Evolutionary conservation across 208 protist species (phyloP), one percentile per base, ranked within the genome.

Genomic region (Novymonas esmeraldas): DNA sequence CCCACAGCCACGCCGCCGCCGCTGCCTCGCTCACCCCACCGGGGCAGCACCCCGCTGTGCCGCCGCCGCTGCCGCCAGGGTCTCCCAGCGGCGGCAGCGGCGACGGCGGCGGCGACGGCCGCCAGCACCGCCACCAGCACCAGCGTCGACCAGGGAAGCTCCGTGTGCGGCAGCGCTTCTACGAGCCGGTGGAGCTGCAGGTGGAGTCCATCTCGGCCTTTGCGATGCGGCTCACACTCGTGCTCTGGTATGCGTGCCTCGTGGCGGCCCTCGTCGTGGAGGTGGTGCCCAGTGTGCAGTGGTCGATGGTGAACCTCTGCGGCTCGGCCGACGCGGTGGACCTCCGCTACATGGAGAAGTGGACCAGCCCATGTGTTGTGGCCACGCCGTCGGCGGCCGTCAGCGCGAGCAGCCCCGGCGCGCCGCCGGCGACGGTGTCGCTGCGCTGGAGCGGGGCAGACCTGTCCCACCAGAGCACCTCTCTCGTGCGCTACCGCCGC

Each of bases 121-220:
- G n/a, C n/a, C n/a, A 16, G 7, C 1, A 16, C 6, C 6, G 38
- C 14, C 22, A 5, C 29, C 34, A 41, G 14, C 26, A 34, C 29
- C 18, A 29, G 29, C 20, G 14, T 16, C 38, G 16, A 6, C 31
- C 18, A 3, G 46, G 48, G 14, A 64, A 56, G 22, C 31, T 64
- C 26, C 51, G 31, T 36, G 45, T 70, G 29, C 51, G 57, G 24
- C 63, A 61, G 13, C 68, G 66, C 44, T 73, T 84, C 49, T 65
- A 61, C 48, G 84, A 87, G 36, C 77, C 72, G 1, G 78, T 93
- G n/a, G 85, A 95, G 65, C 78, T 95, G 48, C 87, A 93, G 66
- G 80, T 95, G 33, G 87, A 95, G 72, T 78, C 74, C 2, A 63
- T 95, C 6, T 77, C 85, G 0, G 70, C 71, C 2, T 61, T 85